Base-by-base conservation (phyloP, 192 early-diverging fungal genomes). In the Mortierella alpina region DNA sequence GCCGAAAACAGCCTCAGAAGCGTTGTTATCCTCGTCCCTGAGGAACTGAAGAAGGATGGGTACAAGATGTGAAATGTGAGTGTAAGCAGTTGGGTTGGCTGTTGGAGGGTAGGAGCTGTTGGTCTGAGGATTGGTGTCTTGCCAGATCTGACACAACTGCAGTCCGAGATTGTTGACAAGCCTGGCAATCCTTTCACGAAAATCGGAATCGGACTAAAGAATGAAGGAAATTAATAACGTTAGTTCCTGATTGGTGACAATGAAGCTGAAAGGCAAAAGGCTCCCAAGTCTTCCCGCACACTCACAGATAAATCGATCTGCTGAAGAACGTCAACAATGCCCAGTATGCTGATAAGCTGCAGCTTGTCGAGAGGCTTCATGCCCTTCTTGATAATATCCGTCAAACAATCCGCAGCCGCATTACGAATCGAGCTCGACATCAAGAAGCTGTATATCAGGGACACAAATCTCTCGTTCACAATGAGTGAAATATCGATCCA, bases 401-500 rank as follows among this genome's bases (percentile, higher is more conserved):
- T 87, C 76, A 99, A 84, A 82, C 96, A 97, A 63, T 90, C 91
- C 64, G 93, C 91, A 55, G 96, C 95, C 15, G 89, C 85, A 51
- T 88, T 90, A 42, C 92, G 89, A 69, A 98, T 75, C 17, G 83
- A 83, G 12, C 83, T 80, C 1, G 87, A 69, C 48, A 83, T 70
- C 20, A 99, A 81, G 52, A 96, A 89, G 47, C 89, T 90, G 81
- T 94, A 94, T 56, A 99, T 82, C 4, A 91, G 73, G 7, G 86
- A 77, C 67, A 97, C 91, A 52, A 96, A 95, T 57, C 85, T 82
- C 76, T 94, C 88, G 81, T 95, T 95, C 57, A 95, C 93, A 60
- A 99, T 89, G 31, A 98, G 87, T 22, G 91, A 93, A 53, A 98
- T 96, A 72, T 98, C 96, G 63, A 98, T 94, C 97, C 97, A 99